Base-by-base conservation (phyloP, 2,329 filamentous ascomycete species). In the Penicillium sclerotigenum region DNA sequence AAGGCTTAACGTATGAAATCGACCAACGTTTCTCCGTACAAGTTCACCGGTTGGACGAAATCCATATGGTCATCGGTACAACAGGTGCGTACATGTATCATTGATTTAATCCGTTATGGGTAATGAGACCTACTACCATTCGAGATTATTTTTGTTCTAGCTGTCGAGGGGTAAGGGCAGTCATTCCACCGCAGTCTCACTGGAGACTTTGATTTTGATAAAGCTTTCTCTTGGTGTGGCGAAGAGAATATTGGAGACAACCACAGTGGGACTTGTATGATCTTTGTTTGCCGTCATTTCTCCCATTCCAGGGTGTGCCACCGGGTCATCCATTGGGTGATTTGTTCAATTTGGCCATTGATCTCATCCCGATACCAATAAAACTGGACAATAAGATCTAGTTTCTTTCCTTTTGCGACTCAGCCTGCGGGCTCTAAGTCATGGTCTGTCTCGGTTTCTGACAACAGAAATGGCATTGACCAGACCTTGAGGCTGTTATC, bases 401-500 rank as follows among this genome's bases (percentile, higher is more conserved):
- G 3, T 22, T 14, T 28, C 2, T 22, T 14, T 28, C 2, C 5
- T 14, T 48, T 37, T 20, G 11, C 13, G 5, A 8, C 14, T 49
- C 26, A 49, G 8, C 1, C 4, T 13, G 10, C 9, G 10, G 24
- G 18, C 7, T 42, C 38, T 13, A 22, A 13, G 3, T 33, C 38
- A 28, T 24, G 14, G 9, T 28, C 13, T 29, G 2, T 4, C 13
- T 34, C 33, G 0, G 18, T 4, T 11, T 47, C 51, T 18, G 54
- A 45, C 5, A 52, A 49, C 22, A 66, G 41, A 43, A 59, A 67
- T 40, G 70, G 67, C 65, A 73, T 63, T 11, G 68, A 68, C 76
- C 76, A 78, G 34, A 78, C 66, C 58, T 71, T 77, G 46, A 78
- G 53, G 41, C 64, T 73, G 50, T 73, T 77, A 45, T 77, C 75